Base-by-base conservation (phyloP, 2,329 filamentous ascomycete species). In the Malbranchea cinnamomea region DNA sequence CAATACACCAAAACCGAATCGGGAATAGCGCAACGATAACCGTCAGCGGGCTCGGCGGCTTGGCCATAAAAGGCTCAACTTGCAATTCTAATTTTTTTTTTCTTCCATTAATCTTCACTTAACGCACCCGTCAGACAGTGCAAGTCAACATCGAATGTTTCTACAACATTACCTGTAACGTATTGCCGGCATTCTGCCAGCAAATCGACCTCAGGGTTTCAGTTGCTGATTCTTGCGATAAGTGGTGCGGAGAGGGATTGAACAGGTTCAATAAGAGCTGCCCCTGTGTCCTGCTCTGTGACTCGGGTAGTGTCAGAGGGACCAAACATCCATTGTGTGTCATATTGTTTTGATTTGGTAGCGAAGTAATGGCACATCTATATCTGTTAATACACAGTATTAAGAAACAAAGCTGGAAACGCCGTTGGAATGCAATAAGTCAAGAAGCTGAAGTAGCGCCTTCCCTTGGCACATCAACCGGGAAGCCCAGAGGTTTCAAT, bases 81-180 rank as follows among this genome's bases (percentile, higher is more conserved):
- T 33, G 21, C 34, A 31, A 29, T 40, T 41, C 36, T 41, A 43
- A 36, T 48, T 41, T 43, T 48, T 41, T 25, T 43, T 53, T 57
- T 52, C 54, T 56, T 58, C 54, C 50, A 48, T 46, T 47, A 49
- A 47, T 54, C 55, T 53, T 45, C 62, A 71, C 55, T 53, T 45
- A 62, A 71, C 78, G 75, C 77, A 78, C 69, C 67, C 76, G 68
- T 65, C 56, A 85, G 81, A 87, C 80, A 87, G 80, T 85, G 72
- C 79, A 78, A 70, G 67, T 67, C 75, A 75, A 73, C 66, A 68
- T 62, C 58, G 24, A 15, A 34, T 32, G 26, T 32, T 15, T 28
- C 32, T 32, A 19, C 24, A 23, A 56, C 25, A 25, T 47, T 57
- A 62, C 63, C 63, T 62, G 55, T 63, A 56, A 54, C 63, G 59